phyloP scores from a whole-genome alignment of 148 eudicot species.

The Cornus controversa region DNA sequence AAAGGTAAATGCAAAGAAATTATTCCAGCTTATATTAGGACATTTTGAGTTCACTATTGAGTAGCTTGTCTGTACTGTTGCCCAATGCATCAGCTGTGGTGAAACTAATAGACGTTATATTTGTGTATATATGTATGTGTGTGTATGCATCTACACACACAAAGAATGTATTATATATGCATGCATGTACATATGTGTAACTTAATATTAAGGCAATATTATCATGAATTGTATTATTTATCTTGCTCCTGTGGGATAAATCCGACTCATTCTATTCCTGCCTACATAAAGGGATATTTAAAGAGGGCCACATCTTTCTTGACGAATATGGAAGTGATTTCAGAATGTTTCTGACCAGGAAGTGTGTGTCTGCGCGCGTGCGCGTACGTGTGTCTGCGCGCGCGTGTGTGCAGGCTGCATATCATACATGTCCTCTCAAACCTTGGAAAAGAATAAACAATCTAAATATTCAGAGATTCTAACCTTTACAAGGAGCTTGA shows the following conservation, averaged over 20 bases:
- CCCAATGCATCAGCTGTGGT: neutral
- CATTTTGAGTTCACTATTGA: neutral
- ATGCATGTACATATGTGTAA: neutral
- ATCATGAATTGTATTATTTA: neutral
- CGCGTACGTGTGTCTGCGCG: too few relatives aligned
- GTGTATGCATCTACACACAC: too few relatives aligned
- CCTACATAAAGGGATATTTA: neutral
- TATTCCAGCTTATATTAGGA: neutral
- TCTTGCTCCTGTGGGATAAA: neutral
- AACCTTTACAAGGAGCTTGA: conserved; percentile 54
- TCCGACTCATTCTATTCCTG: neutral
- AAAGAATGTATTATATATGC: neutral
- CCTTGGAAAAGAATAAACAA: neutral
- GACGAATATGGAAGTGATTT: neutral
- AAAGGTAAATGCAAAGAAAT: neutral
- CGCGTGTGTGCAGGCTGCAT: neutral
- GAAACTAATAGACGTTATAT: neutral
- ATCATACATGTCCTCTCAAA: neutral
- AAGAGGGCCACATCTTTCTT: neutral
- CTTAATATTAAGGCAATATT: neutral
- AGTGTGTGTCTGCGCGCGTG: neutral
- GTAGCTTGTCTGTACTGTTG: neutral
- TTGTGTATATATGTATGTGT: neutral
- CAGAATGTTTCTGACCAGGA: neutral
- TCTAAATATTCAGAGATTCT: conserved; percentile 9